A percentile compares a stretch with the other conserved stretches of the same genome.
Conservation (phyloP, 768 basidiomycete species). For the Sporobolomyces pararoseus region DNA sequence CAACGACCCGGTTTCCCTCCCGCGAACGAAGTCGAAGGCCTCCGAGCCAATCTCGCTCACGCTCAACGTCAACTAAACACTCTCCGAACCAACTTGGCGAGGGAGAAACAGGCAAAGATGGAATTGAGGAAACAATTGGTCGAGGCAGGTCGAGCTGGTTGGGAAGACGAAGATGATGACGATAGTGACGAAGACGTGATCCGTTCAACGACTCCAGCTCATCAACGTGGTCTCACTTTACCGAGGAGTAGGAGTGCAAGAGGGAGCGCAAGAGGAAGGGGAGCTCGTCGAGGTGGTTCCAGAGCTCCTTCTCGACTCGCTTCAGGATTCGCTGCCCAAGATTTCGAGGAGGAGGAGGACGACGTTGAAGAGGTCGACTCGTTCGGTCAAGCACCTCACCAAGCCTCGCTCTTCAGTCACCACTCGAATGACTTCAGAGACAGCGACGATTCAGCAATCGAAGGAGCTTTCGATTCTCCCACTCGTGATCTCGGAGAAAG, state of each 20-base stretch:
- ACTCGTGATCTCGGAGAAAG: conserved; percentile 8
- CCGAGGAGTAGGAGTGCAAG: conserved; percentile 46
- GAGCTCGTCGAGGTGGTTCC: background rate
- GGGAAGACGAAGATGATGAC: conserved; percentile 49
- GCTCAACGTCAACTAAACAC: conserved; percentile 81
- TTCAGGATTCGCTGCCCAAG: conserved; percentile 8
- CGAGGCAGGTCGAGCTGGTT: conserved; percentile 52
- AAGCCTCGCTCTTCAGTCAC: conserved; percentile 2
- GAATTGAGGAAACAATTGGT: conserved; percentile 61
- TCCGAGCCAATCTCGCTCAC: conserved; percentile 76
- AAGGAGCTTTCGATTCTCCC: conserved; percentile 25
- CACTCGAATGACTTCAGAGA: conserved; percentile 13
- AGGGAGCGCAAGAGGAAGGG: conserved; percentile 20
- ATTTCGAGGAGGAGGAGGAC: conserved; percentile 5
- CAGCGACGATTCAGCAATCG: conserved; percentile 4
- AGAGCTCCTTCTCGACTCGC: conserved; percentile 13
- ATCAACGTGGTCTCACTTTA: background rate
- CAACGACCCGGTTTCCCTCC: conserved; percentile 64
- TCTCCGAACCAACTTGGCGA: conserved; percentile 68
- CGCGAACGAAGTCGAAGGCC: conserved; percentile 63
- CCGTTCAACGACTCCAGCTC: conserved; percentile 39
- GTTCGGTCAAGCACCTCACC: background rate
- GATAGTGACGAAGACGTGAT: conserved; percentile 27
- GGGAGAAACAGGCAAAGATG: conserved; percentile 78
- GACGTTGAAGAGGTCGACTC: conserved; percentile 15